Evolutionary conservation across 257 asterid species (phyloP), one percentile per base, ranked within the genome.

Genomic region (Knoxia roxburghii): DNA sequence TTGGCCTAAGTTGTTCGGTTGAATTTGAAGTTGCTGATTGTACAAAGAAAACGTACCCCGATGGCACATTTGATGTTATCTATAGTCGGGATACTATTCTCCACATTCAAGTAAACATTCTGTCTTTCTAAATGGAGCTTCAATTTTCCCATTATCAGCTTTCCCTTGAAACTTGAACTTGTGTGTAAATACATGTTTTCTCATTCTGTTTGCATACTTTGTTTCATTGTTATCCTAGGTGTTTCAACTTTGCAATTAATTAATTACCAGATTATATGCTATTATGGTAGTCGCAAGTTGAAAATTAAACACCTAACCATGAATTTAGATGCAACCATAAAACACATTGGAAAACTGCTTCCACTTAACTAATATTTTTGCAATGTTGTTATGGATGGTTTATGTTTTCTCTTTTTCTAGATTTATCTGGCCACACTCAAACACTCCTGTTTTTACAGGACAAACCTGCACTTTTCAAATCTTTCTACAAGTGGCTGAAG

Each of bases 11-110:
- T 3, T 88, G 86, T 70, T 80, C 96, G n/a, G 97, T 94, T 68
- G 97, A 94, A 73, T 90, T 94, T 75, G 99, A 94, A 86, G 99
- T 94, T 76, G 96, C 98, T 62, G 99, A 94, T 65, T 90, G 97
- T 75, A 90, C 96, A 69, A 87, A 87, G 83, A 94, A 88, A 82
- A 80, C 85, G 60, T 94, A 88, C 69, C 89, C 95, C 23, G 88
- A 83, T 69, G 83, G 81, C 72, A 45, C 96, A 30, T 94, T 87
- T 70, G 96, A 94, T 68, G 96, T 90, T 62, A 85, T 94, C 72
- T 94, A 94, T 73, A 94, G 99, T 9, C 93, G 97, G 6, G 99
- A 94, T 76, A 90, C 99, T 30, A 88, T 94, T 76, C 96, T 94
- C 73, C 97, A 94, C 79, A 86, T 90, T 75, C 97, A 88, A 68